Conservation (phyloP, 306 rosid genomes). For the Trifolium pratense region DNA sequence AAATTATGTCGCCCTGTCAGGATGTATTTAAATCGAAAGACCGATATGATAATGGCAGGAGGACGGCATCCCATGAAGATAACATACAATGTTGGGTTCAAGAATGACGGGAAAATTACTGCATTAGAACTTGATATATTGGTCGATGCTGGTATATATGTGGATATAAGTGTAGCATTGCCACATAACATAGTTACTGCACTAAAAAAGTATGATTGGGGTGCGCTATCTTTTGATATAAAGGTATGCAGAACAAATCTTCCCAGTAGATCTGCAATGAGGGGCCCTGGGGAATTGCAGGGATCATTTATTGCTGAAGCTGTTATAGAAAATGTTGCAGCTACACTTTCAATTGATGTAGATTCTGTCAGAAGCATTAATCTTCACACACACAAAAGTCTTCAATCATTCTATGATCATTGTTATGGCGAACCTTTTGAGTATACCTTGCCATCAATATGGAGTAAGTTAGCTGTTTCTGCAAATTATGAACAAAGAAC, state of each 20-base stretch:
- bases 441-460: conserved; percentile 81
- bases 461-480: conserved; percentile 70
- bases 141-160: conserved; percentile 74
- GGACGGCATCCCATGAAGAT: conserved; percentile 98
- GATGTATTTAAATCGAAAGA: conserved; percentile 77
- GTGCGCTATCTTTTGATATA: conserved; percentile 77
- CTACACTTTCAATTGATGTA: conserved; percentile 69
- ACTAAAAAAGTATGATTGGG: conserved; percentile 91
- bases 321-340: conserved; percentile 81
- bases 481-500: conserved; percentile 62
- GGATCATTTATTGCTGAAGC: conserved; percentile 94
- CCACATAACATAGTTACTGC: conserved; percentile 55
- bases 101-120: conserved; percentile 81
- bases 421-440: conserved; percentile 69
- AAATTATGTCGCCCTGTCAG: conserved; percentile 79
- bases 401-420: conserved; percentile 55
- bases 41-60: conserved; percentile 92
- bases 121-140: conserved; percentile 75
- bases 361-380: conserved; percentile 75
- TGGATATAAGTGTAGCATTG: conserved; percentile 67
- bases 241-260: conserved; percentile 88
- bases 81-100: conserved; percentile 84
- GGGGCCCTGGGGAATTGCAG: conserved; percentile 88
- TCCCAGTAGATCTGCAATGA: conserved; percentile 86
- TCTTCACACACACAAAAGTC: conserved; percentile 76